Evolutionary conservation across 495 filamentous ascomycete species (phyloP).

Genomic region (Rhizodiscina lignyota): DNA sequence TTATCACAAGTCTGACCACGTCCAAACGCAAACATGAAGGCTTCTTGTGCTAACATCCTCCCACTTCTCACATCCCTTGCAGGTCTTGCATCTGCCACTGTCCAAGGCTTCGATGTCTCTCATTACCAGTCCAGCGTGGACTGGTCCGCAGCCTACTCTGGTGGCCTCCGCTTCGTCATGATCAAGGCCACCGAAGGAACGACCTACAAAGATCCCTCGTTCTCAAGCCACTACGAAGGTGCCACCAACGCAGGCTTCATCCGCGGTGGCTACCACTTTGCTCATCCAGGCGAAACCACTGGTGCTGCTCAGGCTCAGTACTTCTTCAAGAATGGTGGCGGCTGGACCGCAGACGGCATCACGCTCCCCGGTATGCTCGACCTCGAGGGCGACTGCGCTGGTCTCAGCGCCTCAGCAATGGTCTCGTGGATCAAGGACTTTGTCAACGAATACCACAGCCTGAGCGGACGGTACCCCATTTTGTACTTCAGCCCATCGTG

Average conservation of each 20-base stretch:
- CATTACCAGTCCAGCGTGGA: conserved; percentile 40
- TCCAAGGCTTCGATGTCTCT: conserved; percentile 52
- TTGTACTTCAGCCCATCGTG: conserved; percentile 44
- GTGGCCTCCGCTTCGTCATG: conserved; percentile 49
- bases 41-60: too few species aligned
- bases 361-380: conserved; percentile 55
- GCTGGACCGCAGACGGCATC: conserved; percentile 42
- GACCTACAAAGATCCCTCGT: conserved; percentile 32
- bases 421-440: conserved; percentile 45
- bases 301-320: conserved; percentile 38
- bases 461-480: conserved; percentile 38
- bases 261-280: conserved; percentile 50
- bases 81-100: too few species aligned
- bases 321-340: conserved; percentile 44
- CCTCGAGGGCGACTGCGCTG: conserved; percentile 42
- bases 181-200: conserved; percentile 55
- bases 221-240: conserved; percentile 36
- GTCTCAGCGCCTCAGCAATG: conserved; percentile 34
- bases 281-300: conserved; percentile 31
- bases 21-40: too few species aligned
- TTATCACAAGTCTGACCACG: too few species aligned
- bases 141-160: conserved; percentile 34
- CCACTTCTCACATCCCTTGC: too few species aligned
- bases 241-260: conserved; percentile 40
- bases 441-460: conserved; percentile 34